Percentiles rank a stretch among this genome's conserved stretches.
Evolutionary conservation across 495 filamentous ascomycete genomes (phyloP).

Genomic region (Lentithecium fluviatile): DNA sequence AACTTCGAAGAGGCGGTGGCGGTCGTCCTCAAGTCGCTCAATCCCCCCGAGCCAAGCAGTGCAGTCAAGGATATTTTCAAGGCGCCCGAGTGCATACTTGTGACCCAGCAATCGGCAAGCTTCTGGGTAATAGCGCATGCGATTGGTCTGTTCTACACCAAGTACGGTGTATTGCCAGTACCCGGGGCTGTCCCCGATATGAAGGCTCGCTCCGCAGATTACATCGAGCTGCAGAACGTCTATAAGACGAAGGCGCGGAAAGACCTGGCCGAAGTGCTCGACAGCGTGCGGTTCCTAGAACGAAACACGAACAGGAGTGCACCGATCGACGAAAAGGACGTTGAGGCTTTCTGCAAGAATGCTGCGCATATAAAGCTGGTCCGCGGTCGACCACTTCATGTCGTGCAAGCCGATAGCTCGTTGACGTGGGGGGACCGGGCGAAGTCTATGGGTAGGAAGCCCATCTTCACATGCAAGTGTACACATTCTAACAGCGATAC

Average conservation of each 20-base stretch:
- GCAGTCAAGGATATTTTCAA: slow-evolving; percentile 76
- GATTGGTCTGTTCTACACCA: slow-evolving; percentile 68
- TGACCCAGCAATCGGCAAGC: slow-evolving; percentile 47
- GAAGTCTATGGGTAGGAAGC: slow-evolving; percentile 34
- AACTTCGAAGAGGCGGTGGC: slow-evolving; percentile 92
- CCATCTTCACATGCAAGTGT: too few relatives aligned
- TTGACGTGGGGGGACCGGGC: slow-evolving; percentile 42
- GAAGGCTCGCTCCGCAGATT: slow-evolving; percentile 92
- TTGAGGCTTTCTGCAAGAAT: slow-evolving; percentile 94
- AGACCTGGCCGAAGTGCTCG: slow-evolving; percentile 75
- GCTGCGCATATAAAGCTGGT: slow-evolving; percentile 91
- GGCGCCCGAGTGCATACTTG: slow-evolving; percentile 56
- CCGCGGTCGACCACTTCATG: slow-evolving; percentile 57
- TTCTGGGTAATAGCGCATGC: slow-evolving; percentile 94
- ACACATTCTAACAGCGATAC: not conserved
- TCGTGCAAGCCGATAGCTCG: slow-evolving; percentile 42
- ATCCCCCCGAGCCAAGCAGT: slow-evolving; percentile 62
- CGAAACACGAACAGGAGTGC: slow-evolving; percentile 49
- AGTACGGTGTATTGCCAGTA: slow-evolving; percentile 71
- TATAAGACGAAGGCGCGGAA: slow-evolving; percentile 86
- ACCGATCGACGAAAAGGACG: slow-evolving; percentile 66
- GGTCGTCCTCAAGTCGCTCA: slow-evolving; percentile 82
- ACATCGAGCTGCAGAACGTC: slow-evolving; percentile 87
- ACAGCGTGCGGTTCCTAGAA: slow-evolving; percentile 63
- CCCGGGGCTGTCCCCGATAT: slow-evolving; percentile 92